phyloP scores from a whole-genome alignment of 306 rosid genomes.

The Trichosanthes truncata region DNA sequence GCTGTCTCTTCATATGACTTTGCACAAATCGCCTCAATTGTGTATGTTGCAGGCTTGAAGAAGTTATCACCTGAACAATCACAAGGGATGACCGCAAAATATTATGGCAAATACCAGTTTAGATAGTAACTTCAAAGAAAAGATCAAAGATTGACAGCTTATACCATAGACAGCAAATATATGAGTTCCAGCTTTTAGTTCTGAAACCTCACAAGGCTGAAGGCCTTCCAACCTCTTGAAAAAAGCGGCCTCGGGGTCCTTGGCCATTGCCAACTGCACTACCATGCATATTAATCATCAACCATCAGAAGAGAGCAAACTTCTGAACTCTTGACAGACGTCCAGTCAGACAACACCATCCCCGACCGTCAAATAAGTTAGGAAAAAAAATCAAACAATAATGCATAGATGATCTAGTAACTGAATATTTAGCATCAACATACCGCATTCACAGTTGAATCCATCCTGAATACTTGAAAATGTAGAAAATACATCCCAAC shows the following conservation, averaged over 20 bases:
- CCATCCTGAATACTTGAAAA: conserved; percentile 99
- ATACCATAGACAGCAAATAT: conserved; percentile 96
- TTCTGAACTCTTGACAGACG: background rate
- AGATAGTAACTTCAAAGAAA: conserved; percentile 9
- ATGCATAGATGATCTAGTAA: background rate
- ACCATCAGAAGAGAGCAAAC: background rate
- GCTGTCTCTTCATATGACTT: conserved; percentile 70
- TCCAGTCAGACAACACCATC: background rate
- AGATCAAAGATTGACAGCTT: conserved; percentile 17
- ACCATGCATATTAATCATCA: background rate
- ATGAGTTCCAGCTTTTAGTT: conserved; percentile 92
- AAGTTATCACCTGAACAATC: conserved; percentile 78
- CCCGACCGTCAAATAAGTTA: background rate
- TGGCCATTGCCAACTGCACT: conserved; percentile 89
- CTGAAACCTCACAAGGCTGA: conserved; percentile 97
- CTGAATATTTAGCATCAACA: background rate
- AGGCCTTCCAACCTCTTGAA: conserved; percentile 99
- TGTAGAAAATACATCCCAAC: conserved; percentile 97
- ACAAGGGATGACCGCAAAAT: conserved; percentile 13
- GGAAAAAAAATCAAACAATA: background rate
- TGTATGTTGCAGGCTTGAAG: conserved; percentile 90
- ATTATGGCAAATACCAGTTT: background rate
- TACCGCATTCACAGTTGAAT: conserved; percentile 83
- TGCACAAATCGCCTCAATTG: conserved; percentile 79
- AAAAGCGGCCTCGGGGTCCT: conserved; percentile 95